Percentiles rank a stretch among this genome's conserved stretches.
Conservation (phyloP, 78 protist genomes). For the Dictyostelium discoideum region dicty_2.7 NC_007091.3:4897501-4898000, state of each 20-base stretch:
- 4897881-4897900: conserved; percentile 57
- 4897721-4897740: conserved; percentile 40
- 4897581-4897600: conserved; percentile 1
- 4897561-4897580: conserved; percentile 1
- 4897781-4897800: conserved; percentile 68
- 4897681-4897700: conserved; percentile 48
- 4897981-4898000: conserved; percentile 45
- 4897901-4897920: conserved; percentile 75
- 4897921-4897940: conserved; percentile 62
- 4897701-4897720: conserved; percentile 41
- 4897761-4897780: conserved; percentile 47
- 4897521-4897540: neutral
- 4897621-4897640: conserved; percentile 9
- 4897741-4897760: conserved; percentile 42
- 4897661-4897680: conserved; percentile 41
- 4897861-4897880: conserved; percentile 77
- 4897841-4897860: conserved; percentile 42
- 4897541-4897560: neutral
- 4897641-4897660: conserved; percentile 24
- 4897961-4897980: conserved; percentile 52
- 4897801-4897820: conserved; percentile 68
- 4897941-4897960: conserved; percentile 79
- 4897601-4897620: conserved; percentile 14
- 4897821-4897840: conserved; percentile 72
- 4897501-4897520: conserved; percentile 6